Evolutionary conservation across 108 stramenopile species (phyloP).

Genomic region (Nitzschia inconspicua): DNA sequence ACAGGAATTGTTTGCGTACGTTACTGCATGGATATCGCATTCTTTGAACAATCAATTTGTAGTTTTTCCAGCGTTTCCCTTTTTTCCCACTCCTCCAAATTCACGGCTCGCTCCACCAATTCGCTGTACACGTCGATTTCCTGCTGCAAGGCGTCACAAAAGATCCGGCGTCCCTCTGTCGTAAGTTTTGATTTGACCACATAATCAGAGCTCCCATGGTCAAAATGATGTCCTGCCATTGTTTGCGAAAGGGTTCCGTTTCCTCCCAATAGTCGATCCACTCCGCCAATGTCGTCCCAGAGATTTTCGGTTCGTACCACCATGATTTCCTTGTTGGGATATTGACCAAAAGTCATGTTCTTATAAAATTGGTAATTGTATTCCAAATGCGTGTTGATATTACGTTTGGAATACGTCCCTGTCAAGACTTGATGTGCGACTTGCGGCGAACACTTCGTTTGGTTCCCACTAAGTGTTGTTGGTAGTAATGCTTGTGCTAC

Average conservation of each 20-base stretch:
- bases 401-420: no score
- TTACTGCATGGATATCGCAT: no score
- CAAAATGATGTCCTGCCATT: not conserved
- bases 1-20: no score
- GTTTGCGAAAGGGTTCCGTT: not conserved
- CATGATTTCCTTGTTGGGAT: conserved; percentile 28
- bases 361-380: conserved; percentile 20
- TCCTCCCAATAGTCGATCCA: conserved; percentile 7
- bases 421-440: no score
- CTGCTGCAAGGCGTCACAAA: conserved; percentile 1
- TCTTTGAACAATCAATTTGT: not conserved
- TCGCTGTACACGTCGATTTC: conserved; percentile 8
- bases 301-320: conserved; percentile 38
- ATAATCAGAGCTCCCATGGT: not conserved
- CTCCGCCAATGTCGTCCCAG: conserved; percentile 18
- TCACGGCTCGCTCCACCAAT: conserved; percentile 4
- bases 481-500: no score
- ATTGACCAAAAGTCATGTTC: conserved; percentile 8
- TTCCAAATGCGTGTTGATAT: no score
- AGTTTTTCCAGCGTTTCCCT: not conserved
- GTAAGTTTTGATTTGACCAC: not conserved
- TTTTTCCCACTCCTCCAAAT: conserved; percentile 4
- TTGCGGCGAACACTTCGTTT: no score
- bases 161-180: not conserved
- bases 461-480: no score